Percentiles rank a stretch among this genome's conserved stretches.
These are phyloP conservation scores for Tanacetum coccineum DNA, from an alignment of 129 eudicot species.

Conservation along the genomic window DNA sequence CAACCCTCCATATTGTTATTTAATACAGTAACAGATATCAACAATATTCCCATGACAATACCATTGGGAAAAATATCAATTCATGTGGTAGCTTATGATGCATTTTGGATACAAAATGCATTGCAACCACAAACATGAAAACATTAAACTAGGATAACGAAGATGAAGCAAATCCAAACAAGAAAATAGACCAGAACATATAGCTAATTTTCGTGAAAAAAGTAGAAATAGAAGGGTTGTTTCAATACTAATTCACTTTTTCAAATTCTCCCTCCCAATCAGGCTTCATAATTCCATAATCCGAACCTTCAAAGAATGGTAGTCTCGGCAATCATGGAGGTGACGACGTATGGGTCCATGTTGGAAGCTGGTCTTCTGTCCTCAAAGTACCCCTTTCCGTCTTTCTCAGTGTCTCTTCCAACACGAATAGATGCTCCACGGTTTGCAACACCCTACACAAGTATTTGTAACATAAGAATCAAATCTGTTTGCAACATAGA, in stretches of 20 bases:
- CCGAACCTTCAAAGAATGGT: conserved; percentile 34
- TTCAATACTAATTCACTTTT: conserved; percentile 21
- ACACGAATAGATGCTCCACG: conserved; percentile 44
- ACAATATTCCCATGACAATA: conserved; percentile 31
- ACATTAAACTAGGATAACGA: conserved; percentile 1
- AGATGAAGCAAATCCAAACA: conserved; percentile 18
- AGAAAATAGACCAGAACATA: conserved; percentile 11
- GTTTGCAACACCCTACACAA: conserved; percentile 37
- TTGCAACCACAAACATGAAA: conserved; percentile 19
- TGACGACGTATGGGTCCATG: conserved; percentile 46
- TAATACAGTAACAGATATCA: conserved; percentile 23
- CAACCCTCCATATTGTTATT: conserved; percentile 36
- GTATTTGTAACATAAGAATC: not conserved
- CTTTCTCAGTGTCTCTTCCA: conserved; percentile 40
- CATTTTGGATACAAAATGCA: conserved; percentile 27
- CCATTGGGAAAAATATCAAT: conserved; percentile 28
- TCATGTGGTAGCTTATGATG: conserved; percentile 4
- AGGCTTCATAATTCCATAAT: conserved; percentile 36
- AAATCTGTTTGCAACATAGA: not conserved
- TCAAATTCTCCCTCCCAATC: conserved; percentile 37
- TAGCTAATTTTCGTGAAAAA: conserved; percentile 18
- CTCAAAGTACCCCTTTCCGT: conserved; percentile 38
- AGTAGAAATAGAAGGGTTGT: conserved; percentile 27
- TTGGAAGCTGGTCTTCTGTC: conserved; percentile 42
- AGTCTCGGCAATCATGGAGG: conserved; percentile 50